Percentiles rank a stretch among this genome's conserved stretches.
Evolutionary conservation across 208 protist species (phyloP).

Genomic region (Acanthamoeba sp.): DNA sequence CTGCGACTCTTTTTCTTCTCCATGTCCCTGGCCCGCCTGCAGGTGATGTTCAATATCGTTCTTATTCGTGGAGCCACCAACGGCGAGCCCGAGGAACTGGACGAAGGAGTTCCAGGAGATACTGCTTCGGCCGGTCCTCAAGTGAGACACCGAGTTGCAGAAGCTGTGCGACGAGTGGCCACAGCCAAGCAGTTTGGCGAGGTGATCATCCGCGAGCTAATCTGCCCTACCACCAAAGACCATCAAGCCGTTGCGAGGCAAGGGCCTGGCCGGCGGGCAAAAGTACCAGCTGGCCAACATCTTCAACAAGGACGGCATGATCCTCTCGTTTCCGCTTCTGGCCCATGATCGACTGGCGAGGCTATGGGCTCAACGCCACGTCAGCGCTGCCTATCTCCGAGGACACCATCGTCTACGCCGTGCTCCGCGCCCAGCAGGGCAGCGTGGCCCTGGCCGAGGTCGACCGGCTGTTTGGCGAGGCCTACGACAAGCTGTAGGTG

Average conservation of each 20-base stretch:
- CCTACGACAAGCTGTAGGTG: no score
- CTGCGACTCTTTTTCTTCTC: no score
- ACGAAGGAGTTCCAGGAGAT: slow-evolving; percentile 74
- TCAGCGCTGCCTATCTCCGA: slow-evolving; percentile 78
- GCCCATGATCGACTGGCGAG: slow-evolving; percentile 83
- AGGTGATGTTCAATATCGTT: no score
- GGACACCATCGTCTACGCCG: slow-evolving; percentile 83
- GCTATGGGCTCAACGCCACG: slow-evolving; percentile 81
- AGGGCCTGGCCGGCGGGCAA: slow-evolving; percentile 68
- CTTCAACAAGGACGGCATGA: slow-evolving; percentile 74
- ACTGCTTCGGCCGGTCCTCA: slow-evolving; percentile 29
- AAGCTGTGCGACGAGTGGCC: slow-evolving; percentile 72
- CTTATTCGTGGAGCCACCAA: neutral
- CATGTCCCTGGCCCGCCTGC: no score
- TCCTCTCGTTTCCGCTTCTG: slow-evolving; percentile 83
- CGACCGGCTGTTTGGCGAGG: no score
- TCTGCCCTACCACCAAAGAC: slow-evolving; percentile 63
- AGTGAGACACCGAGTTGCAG: slow-evolving; percentile 63
- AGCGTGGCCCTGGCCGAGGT: no score
- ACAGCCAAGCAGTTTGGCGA: slow-evolving; percentile 48
- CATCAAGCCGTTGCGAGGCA: slow-evolving; percentile 56
- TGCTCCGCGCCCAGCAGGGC: no score
- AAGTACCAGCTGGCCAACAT: slow-evolving; percentile 73
- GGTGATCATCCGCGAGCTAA: slow-evolving; percentile 72
- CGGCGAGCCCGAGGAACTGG: slow-evolving; percentile 29